Base-by-base conservation (phyloP, 805 yeast species). In the Lachancea quebecensis region DNA sequence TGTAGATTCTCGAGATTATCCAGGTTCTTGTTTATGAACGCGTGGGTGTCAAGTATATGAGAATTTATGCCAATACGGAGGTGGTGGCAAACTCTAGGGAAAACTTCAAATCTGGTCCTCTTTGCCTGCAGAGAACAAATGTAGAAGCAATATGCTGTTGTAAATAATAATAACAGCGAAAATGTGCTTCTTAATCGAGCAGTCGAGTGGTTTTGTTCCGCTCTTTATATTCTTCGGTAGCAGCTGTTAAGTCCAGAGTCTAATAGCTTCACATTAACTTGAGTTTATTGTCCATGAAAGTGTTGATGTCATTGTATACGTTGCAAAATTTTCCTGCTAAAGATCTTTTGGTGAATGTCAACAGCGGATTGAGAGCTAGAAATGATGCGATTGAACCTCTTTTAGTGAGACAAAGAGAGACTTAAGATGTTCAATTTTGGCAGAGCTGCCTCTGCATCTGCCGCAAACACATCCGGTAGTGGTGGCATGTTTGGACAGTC, bases 401-500 rank as follows among this genome's bases (percentile, higher is more conserved):
- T 21, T 7, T 14, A 9, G 32, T 18, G 11, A 27, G 2, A 16
- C 21, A 9, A 15, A 25, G 21, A 15, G 17, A 10, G 8, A 36
- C 14, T 14, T 7, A 21, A 27, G 17, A 44, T 44, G 47, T 44
- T 44, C 43, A 44, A 44, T 44, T 44, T 41, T 35, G 43, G 43
- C 12, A 39, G 43, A 35, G 8, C 43, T 3, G 30, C 37, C 11
- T 44, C 47, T 16, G 41, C 47, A 11, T 21, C 42, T 14, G 40
- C 43, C n/a, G 36, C 36, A 18, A 38, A 16, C 16, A 36, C 30
- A 17, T 41, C 41, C 9, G 27, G 40, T 14, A 25, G 33, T n/a
- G 57, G 75, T 42, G 76, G 75, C 5, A 48, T 73, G 14, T 72
- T 70, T 59, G 77, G 77, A 16, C 54, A 61, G 50, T 32, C 36